Conservation (phyloP, 805 yeast species). For the Nakazawaea wyomingensis region DNA sequence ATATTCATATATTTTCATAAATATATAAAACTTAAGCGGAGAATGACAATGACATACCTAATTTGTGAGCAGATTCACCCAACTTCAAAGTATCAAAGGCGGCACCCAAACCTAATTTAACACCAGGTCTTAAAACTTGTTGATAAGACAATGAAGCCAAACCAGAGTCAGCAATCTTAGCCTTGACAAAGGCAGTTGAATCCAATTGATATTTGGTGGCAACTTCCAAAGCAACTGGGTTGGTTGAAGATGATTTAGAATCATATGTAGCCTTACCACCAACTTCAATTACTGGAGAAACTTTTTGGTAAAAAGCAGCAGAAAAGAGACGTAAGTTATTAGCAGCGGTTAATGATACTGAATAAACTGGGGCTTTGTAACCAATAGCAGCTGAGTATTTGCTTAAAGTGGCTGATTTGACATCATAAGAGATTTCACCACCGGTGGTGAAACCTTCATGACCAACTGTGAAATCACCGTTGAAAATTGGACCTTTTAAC, state of each 20-base stretch:
- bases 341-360: constrained; percentile 79
- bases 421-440: constrained; percentile 95
- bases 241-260: constrained; percentile 66
- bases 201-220: constrained; percentile 95
- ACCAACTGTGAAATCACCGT: constrained; percentile 92
- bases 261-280: constrained; percentile 98
- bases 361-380: constrained; percentile 83
- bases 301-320: constrained; percentile 96
- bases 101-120: constrained; percentile 94
- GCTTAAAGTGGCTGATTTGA: constrained; percentile 85
- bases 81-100: constrained; percentile 93
- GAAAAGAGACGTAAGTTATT: constrained; percentile 84
- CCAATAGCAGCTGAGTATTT: constrained; percentile 93
- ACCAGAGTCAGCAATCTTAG: constrained; percentile 95
- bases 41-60: constrained; percentile 92
- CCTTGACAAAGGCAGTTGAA: constrained; percentile 85
- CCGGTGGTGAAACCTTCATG: constrained; percentile 97
- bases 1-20: background rate
- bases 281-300: constrained; percentile 85
- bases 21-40: constrained; percentile 55
- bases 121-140: constrained; percentile 94
- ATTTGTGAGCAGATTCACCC: constrained; percentile 95
- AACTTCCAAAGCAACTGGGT: constrained; percentile 87
- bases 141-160: constrained; percentile 89
- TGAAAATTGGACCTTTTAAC: constrained; percentile 91